Base-by-base conservation (phyloP, 805 yeast genomes). In the Saccharomycopsis schoenii region DNA sequence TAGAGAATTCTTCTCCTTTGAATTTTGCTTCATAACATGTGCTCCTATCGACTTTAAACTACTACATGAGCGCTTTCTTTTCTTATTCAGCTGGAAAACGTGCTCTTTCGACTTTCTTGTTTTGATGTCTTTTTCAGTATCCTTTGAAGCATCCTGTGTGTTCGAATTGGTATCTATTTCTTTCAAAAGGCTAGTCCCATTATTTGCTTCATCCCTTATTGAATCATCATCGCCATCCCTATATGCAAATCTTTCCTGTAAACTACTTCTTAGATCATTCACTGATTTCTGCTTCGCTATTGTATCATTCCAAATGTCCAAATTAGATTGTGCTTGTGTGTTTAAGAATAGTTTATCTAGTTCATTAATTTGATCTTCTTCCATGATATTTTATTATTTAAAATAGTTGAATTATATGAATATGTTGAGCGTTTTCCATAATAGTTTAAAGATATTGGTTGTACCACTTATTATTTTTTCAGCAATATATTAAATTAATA, bases 1-100 rank as follows among this genome's bases (percentile, higher is more conserved):
- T 8, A 71, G 59, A 1, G 71, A 61, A 10, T 64, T 34, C n/a
- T 60, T 55, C 17, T 58, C 40, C 19, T 55, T 58, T 24, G 57
- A 24, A 21, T 62, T 47, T 37, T 12, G 15, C 40, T 36, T 39
- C 4, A 57, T 37, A 36, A 60, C 42, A 21, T 41, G 62, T 40
- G 51, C 42, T 19, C 60, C 40, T 15, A 60, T 60, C 1, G 62
- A 60, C 12, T 47, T 21, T 19, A 36, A 10, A 2, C n/a, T 37
- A 15, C 43, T 36, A 10, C 39, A 19, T 54, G 47, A 24, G 11
- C 41, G 41, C 19, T 58, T 40, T 37, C 36, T 2, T 37, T 51
- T 60, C 5, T 41, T 40, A 54, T 34, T 24, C 29, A 15, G 15
- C 10, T 15, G 21, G 12, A 8, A 41, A 6, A 14, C 29, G n/a